Evolutionary conservation across 768 basidiomycete genomes (phyloP).

Genomic region (Nevesoporus exiguus): DNA sequence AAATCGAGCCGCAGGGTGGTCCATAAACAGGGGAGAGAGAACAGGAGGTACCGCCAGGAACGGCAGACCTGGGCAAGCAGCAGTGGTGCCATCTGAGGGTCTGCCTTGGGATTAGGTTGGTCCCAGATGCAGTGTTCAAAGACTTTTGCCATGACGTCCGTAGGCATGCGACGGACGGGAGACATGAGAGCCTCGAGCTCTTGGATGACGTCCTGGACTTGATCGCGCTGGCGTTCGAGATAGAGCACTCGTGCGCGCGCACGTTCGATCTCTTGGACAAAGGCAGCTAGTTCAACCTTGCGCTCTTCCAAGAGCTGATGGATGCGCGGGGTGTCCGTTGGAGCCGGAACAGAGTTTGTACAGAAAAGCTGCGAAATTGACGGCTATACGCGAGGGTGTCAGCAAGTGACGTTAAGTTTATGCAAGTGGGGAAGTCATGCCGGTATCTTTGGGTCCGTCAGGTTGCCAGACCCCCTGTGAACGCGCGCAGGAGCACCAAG

Average conservation of each 20-base stretch:
- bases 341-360: conserved; percentile 28
- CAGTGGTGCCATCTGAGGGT: conserved; percentile 19
- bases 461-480: background rate
- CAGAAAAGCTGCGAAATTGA: conserved; percentile 29
- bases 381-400: conserved; percentile 5
- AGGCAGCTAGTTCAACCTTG: conserved; percentile 9
- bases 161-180: conserved; percentile 32
- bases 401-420: background rate
- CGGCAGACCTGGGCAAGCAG: conserved; percentile 30
- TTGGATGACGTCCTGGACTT: conserved; percentile 12
- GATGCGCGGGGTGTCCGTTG: conserved; percentile 19
- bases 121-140: conserved; percentile 24
- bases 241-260: conserved; percentile 19
- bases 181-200: conserved; percentile 28
- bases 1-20: conserved; percentile 22
- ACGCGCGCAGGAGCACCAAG: background rate
- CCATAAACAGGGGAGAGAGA: conserved; percentile 29
- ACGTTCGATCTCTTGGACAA: conserved; percentile 18
- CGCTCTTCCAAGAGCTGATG: conserved; percentile 16
- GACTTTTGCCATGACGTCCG: conserved; percentile 27
- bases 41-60: conserved; percentile 30
- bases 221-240: conserved; percentile 18
- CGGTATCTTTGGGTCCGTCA: conserved; percentile 20
- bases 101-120: conserved; percentile 3
- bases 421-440: conserved; percentile 12